A percentile compares a stretch with the other conserved stretches of the same genome.
phyloP scores from a whole-genome alignment of 2,329 filamentous ascomycete genomes.

The Microcyclospora tardicrescens region DNA sequence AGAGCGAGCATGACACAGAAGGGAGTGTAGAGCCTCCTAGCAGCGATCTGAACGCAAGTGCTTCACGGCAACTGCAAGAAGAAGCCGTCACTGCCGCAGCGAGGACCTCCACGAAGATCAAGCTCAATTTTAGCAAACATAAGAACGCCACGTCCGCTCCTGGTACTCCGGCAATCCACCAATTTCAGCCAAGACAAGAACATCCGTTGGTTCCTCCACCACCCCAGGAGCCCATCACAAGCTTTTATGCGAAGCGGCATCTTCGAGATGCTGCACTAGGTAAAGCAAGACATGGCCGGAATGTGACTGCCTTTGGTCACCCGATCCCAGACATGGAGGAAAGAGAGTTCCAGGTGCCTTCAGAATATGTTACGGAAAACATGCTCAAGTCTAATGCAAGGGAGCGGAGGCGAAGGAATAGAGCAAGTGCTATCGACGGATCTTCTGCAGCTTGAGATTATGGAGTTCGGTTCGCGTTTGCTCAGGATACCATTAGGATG shows the following conservation, averaged over 20 bases:
- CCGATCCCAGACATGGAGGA: constrained; percentile 61
- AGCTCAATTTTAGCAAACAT: constrained; percentile 21
- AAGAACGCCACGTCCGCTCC: constrained; percentile 6
- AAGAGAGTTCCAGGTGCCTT: constrained; percentile 61
- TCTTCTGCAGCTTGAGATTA: constrained; percentile 1
- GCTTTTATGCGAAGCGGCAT: constrained; percentile 72
- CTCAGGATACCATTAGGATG: too few relatives aligned
- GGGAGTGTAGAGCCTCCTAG: constrained; percentile 43
- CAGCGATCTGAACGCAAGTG: constrained; percentile 56
- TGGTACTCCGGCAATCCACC: constrained; percentile 8
- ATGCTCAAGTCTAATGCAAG: constrained; percentile 45
- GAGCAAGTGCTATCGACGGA: constrained; percentile 31
- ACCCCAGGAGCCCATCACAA: constrained; percentile 47
- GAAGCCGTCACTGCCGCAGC: constrained; percentile 49
- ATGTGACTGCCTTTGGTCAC: constrained; percentile 66
- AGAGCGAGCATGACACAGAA: constrained; percentile 26
- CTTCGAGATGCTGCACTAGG: constrained; percentile 69
- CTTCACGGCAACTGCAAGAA: constrained; percentile 62
- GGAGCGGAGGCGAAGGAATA: constrained; percentile 47
- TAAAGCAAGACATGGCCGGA: constrained; percentile 56
- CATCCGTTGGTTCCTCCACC: constrained; percentile 11
- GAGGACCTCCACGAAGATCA: constrained; percentile 9
- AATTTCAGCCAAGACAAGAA: background rate
- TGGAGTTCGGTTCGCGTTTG: too few relatives aligned
- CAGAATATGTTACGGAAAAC: constrained; percentile 43